Evolutionary conservation across 2,329 filamentous ascomycete genomes (phyloP).

Genomic region (Pezicula neosporulosa): DNA sequence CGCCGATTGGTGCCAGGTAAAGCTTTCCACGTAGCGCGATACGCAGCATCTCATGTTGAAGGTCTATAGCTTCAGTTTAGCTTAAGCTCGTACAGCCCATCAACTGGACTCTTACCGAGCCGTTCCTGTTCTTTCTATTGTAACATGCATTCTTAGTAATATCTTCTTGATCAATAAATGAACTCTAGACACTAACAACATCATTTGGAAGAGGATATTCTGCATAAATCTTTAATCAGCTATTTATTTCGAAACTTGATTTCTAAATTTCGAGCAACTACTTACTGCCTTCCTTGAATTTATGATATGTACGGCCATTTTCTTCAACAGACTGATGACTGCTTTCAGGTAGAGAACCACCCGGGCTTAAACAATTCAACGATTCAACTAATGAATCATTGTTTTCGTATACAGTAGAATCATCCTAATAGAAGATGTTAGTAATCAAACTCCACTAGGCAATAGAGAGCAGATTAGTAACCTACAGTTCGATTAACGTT

Average conservation of each 20-base stretch:
- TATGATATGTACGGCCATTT: slow-evolving; percentile 1
- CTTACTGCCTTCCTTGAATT: neutral
- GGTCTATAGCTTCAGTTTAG: slow-evolving; percentile 1
- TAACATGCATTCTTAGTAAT: neutral
- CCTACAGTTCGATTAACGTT: too few relatives aligned
- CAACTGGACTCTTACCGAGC: neutral
- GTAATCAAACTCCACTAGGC: too few relatives aligned
- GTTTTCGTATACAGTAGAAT: too few relatives aligned
- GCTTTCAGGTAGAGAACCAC: too few relatives aligned
- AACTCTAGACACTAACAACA: neutral
- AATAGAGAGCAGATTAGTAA: too few relatives aligned
- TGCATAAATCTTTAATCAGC: too few relatives aligned
- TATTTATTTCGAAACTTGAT: too few relatives aligned
- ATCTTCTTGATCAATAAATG: neutral
- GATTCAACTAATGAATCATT: too few relatives aligned
- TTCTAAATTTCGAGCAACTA: too few relatives aligned
- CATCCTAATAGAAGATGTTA: too few relatives aligned
- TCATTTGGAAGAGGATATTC: neutral
- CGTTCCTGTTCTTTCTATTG: neutral
- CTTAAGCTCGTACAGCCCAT: neutral
- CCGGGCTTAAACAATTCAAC: too few relatives aligned
- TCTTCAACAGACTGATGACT: neutral
- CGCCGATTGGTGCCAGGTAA: slow-evolving; percentile 14
- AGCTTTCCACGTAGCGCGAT: slow-evolving; percentile 6
- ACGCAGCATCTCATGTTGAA: slow-evolving; percentile 6